Evolutionary conservation across 2,329 filamentous ascomycete genomes (phyloP).

Genomic region (Diaporthe humulicola): DNA sequence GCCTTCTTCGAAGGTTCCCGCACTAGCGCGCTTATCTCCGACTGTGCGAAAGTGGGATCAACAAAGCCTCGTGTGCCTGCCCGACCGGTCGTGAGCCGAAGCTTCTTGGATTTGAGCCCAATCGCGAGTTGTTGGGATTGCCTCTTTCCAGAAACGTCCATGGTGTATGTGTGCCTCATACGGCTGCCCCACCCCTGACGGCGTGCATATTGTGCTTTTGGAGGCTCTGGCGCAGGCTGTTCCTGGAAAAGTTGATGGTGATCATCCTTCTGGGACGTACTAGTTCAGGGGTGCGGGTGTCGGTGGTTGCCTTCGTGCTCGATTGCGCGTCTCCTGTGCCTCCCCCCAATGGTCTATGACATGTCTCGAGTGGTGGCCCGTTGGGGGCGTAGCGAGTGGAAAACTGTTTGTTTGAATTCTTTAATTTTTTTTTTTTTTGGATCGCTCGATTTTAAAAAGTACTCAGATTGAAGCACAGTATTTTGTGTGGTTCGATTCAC

Average conservation of each 20-base stretch:
- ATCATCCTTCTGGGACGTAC: background rate
- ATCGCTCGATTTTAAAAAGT: background rate
- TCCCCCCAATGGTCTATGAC: background rate
- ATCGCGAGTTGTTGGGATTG: background rate
- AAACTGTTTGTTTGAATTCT: background rate
- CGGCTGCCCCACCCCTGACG: background rate
- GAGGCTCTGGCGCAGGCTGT: background rate
- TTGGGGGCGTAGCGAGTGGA: too few species aligned
- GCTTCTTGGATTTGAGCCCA: background rate
- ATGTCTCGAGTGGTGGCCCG: background rate
- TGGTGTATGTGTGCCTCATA: background rate
- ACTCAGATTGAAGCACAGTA: conserved; percentile 1
- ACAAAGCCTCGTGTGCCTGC: conserved; percentile 15
- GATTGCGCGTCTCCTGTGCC: conserved; percentile 7
- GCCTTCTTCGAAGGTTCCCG: background rate
- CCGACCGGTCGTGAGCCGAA: conserved; percentile 19
- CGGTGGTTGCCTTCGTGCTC: background rate
- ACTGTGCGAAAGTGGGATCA: conserved; percentile 28
- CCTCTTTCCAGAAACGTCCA: conserved; percentile 10
- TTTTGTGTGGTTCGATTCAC: conserved; percentile 14
- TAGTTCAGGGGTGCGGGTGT: conserved; percentile 15
- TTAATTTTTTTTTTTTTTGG: too few species aligned
- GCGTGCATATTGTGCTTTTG: background rate
- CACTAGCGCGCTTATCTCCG: conserved; percentile 24
- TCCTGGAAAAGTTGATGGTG: background rate